Evolutionary conservation across 495 filamentous ascomycete species (phyloP).

Genomic region (Talaromyces proteolyticus): DNA sequence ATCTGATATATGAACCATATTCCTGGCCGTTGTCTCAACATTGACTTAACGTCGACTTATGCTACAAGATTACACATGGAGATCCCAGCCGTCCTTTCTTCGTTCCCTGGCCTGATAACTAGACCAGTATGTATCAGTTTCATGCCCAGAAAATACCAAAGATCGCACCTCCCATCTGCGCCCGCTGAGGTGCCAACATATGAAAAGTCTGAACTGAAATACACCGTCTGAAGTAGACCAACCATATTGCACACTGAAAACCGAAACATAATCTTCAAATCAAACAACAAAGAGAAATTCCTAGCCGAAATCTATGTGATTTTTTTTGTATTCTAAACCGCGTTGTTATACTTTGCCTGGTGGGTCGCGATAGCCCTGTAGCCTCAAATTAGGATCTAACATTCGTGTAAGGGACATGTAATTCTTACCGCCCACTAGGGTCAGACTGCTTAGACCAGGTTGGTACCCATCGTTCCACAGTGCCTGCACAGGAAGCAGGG

Average conservation of each 20-base stretch:
- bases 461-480: slow-evolving; percentile 96
- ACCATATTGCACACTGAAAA: not conserved
- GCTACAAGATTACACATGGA: not conserved
- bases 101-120: not conserved
- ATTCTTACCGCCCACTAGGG: slow-evolving; percentile 86
- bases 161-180: not conserved
- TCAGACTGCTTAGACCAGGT: slow-evolving; percentile 96
- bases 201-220: not conserved
- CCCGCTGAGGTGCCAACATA: not conserved
- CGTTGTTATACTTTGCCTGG: slow-evolving; percentile 57
- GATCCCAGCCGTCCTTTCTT: not conserved
- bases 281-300: not conserved
- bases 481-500: slow-evolving; percentile 81
- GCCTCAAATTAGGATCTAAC: not conserved
- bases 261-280: not conserved
- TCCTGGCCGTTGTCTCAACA: too few species aligned
- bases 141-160: not conserved
- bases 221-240: not conserved
- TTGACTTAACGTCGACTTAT: too few species aligned
- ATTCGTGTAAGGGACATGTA: slow-evolving; percentile 5
- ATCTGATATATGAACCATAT: too few species aligned
- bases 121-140: too few species aligned
- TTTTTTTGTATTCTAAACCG: slow-evolving; percentile 14
- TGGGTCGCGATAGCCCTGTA: slow-evolving; percentile 64
- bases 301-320: not conserved